These are phyloP conservation scores for Oemleria cerasiformis DNA, from an alignment of 306 rosid genomes.

Conservation along the genomic window DNA sequence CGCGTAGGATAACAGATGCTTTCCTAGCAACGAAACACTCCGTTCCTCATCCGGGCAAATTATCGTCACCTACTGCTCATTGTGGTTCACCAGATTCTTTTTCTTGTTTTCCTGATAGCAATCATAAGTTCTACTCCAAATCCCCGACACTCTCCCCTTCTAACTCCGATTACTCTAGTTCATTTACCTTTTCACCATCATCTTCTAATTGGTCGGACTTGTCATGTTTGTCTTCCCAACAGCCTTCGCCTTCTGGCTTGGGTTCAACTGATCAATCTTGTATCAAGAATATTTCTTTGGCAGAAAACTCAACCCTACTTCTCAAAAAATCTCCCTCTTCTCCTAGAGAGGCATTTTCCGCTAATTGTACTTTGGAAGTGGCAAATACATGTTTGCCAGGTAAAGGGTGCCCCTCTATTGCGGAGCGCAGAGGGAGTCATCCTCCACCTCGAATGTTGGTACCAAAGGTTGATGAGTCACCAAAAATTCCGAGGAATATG, in stretches of 20 bases:
- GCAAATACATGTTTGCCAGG: constrained; percentile 26
- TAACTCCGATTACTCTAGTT: constrained; percentile 73
- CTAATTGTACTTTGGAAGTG: constrained; percentile 28
- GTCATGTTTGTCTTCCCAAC: constrained; percentile 62
- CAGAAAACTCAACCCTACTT: constrained; percentile 34
- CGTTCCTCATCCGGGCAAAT: constrained; percentile 33
- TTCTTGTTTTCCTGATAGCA: constrained; percentile 44
- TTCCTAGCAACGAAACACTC: constrained; percentile 31
- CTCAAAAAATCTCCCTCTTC: constrained; percentile 41
- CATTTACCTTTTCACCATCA: constrained; percentile 74
- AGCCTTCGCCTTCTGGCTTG: constrained; percentile 72
- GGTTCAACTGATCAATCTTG: constrained; percentile 50
- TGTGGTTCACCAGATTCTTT: constrained; percentile 51
- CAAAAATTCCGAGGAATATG: constrained; percentile 39
- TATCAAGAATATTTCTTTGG: constrained; percentile 41
- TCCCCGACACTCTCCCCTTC: constrained; percentile 80
- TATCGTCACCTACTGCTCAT: constrained; percentile 41
- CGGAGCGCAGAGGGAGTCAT: constrained; percentile 90
- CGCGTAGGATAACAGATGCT: constrained; percentile 35
- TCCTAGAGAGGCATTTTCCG: constrained; percentile 37
- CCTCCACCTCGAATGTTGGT: constrained; percentile 79
- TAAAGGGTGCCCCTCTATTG: constrained; percentile 61
- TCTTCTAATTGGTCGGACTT: constrained; percentile 89
- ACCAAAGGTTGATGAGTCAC: constrained; percentile 50
- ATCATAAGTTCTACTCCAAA: constrained; percentile 52